Base-by-base conservation (phyloP, 192 early-diverging fungal genomes). In the Linnemannia exigua region DNA sequence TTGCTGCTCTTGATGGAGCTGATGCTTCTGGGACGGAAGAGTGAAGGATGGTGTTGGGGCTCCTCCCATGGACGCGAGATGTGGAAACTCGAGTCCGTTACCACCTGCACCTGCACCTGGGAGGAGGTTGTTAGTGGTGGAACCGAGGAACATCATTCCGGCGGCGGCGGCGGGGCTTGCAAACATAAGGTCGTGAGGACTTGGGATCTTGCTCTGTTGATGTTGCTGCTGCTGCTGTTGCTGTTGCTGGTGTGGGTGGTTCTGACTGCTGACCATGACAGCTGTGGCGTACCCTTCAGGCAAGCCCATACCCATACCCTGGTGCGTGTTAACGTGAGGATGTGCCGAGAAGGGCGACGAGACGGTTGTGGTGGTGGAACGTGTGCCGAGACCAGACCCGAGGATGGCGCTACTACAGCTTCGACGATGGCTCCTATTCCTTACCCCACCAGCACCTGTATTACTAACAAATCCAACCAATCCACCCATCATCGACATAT, bases 361-460 rank as follows among this genome's bases (percentile, higher is more conserved):
- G 41, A 36, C 1, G 68, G 19, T n/a, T 16, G 68, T 63, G 8
- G 58, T 63, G 31, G 58, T 28, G 14, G 58, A 63, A n/a, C 58
- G 58, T 3, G 58, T 63, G 9, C 58, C 58, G 7, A 63, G 14
- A 63, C 58, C 58, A 12, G 58, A 63, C 3, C 58, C 58, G 28
- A 63, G 58, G 58, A 52, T 74, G 51, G 47, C 44, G 20, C 50
- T 54, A 25, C 72, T 74, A 35, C 50, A 51, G 33, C 72, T 74
- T 12, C 72, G 37, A 28, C 41, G 37, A 46, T 63, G 58, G 58
- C 28, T 63, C 11, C 58, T 31, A 25, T 31, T 63, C 58, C 58
- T 63, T 25, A 63, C 41, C 41, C 41, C 41, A 44, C 41, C 41
- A 6, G 41, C 12, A 31, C 58, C 25, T 63, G n/a, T n/a, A n/a